Conservation (phyloP, 2,329 filamentous ascomycete genomes). For the Ramularia collo-cygni region DNA sequence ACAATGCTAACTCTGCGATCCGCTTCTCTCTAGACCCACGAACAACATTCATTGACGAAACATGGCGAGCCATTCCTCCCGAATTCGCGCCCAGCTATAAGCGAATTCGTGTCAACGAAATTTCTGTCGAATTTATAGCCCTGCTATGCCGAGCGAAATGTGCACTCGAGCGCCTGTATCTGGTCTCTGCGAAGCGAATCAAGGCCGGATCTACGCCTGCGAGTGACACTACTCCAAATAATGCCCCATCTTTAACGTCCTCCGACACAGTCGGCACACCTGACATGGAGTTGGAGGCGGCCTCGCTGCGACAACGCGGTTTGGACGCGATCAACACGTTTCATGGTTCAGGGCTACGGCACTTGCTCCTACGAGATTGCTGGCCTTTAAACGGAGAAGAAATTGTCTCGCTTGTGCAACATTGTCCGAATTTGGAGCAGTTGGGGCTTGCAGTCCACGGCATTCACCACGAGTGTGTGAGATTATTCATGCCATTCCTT, state of each 20-base stretch:
- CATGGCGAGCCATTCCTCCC: conserved; percentile 38
- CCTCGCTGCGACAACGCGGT: conserved; percentile 39
- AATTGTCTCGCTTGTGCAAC: conserved; percentile 46
- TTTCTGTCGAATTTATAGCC: conserved; percentile 23
- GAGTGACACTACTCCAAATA: conserved; percentile 24
- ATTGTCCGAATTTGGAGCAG: conserved; percentile 53
- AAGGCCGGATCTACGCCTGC: conserved; percentile 17
- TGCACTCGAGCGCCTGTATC: conserved; percentile 37
- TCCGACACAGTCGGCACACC: conserved; percentile 6
- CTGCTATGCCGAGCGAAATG: conserved; percentile 29
- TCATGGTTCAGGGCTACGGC: conserved; percentile 47
- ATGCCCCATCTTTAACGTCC: conserved; percentile 20
- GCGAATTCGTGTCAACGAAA: conserved; percentile 21
- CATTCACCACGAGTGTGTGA: conserved; percentile 43
- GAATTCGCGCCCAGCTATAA: conserved; percentile 14
- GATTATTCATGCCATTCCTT: conserved; percentile 30
- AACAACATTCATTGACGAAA: conserved; percentile 49
- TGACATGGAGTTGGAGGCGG: conserved; percentile 14
- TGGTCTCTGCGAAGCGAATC: conserved; percentile 31
- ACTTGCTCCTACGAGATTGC: conserved; percentile 50
- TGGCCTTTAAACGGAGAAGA: conserved; percentile 47
- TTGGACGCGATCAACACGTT: conserved; percentile 45
- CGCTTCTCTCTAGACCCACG: conserved; percentile 34
- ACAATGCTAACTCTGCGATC: no score
- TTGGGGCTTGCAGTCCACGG: conserved; percentile 51